phyloP scores from a whole-genome alignment of 768 basidiomycete species.

The Naganishia vishniacii region DNA sequence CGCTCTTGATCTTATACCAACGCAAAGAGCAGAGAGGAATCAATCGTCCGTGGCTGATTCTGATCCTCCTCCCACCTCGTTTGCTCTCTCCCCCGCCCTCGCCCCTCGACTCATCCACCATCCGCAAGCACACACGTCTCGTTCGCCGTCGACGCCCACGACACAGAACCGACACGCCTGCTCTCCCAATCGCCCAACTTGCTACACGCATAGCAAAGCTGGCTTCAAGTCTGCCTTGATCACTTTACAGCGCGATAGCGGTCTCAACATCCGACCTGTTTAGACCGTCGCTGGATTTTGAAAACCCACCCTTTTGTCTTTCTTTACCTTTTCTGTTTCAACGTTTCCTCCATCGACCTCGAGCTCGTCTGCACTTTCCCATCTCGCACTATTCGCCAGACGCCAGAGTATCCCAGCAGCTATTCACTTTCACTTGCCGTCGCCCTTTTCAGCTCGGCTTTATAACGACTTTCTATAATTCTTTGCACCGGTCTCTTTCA shows the following conservation, averaged over 20 bases:
- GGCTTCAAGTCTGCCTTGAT: constrained; percentile 10
- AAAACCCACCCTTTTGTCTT: constrained; percentile 19
- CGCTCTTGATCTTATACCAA: background rate
- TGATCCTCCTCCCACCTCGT: constrained; percentile 5
- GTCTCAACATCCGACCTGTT: constrained; percentile 21
- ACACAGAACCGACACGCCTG: background rate
- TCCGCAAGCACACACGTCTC: background rate
- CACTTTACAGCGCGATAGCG: constrained; percentile 19
- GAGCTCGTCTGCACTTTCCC: background rate
- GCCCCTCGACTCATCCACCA: background rate
- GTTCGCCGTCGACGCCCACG: constrained; percentile 12
- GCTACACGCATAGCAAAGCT: constrained; percentile 10
- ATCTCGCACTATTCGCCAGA: background rate
- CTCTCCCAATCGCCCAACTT: background rate
- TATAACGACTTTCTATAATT: constrained; percentile 21
- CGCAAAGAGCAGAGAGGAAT: constrained; percentile 21
- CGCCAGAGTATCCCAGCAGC: background rate
- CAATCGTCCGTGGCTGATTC: constrained; percentile 6
- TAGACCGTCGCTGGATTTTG: constrained; percentile 20
- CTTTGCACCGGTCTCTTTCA: background rate
- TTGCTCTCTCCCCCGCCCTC: background rate
- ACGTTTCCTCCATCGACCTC: background rate
- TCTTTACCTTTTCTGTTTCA: constrained; percentile 9
- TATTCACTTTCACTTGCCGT: background rate
- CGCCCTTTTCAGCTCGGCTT: constrained; percentile 10